Evolutionary conservation across 2,329 filamentous ascomycete species (phyloP).

Genomic region (Aspergillus chevalieri): DNA sequence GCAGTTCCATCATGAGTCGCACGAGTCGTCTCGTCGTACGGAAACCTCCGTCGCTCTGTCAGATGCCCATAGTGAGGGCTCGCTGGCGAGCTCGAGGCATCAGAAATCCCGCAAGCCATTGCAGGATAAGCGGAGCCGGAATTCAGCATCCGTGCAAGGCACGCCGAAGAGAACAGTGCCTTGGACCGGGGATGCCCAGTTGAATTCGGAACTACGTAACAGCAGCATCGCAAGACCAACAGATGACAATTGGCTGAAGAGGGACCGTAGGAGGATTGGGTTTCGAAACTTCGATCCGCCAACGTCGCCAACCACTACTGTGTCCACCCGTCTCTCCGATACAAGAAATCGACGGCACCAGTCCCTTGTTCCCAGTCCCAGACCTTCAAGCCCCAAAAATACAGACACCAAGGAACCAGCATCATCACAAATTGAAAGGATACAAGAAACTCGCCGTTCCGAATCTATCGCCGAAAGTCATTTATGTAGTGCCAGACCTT

Average conservation of each 20-base stretch:
- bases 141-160: constrained; percentile 3
- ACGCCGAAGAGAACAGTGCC: constrained; percentile 4
- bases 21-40: background rate
- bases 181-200: background rate
- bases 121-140: background rate
- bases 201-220: background rate
- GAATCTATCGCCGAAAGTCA: background rate
- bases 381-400: background rate
- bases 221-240: constrained; percentile 2
- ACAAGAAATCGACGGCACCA: constrained; percentile 5
- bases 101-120: background rate
- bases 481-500: background rate
- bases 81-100: background rate
- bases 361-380: background rate
- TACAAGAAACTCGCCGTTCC: background rate
- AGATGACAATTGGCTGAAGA: constrained; percentile 23
- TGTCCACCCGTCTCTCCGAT: constrained; percentile 15
- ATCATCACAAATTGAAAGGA: background rate
- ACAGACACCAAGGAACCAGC: background rate
- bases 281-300: constrained; percentile 31
- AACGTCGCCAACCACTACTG: constrained; percentile 27
- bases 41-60: background rate
- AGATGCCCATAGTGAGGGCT: background rate
- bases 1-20: constrained; percentile 11
- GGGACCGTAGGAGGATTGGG: constrained; percentile 20